Conservation (phyloP, 352 stramenopile species). For the Pythium phragmiticola region DNA sequence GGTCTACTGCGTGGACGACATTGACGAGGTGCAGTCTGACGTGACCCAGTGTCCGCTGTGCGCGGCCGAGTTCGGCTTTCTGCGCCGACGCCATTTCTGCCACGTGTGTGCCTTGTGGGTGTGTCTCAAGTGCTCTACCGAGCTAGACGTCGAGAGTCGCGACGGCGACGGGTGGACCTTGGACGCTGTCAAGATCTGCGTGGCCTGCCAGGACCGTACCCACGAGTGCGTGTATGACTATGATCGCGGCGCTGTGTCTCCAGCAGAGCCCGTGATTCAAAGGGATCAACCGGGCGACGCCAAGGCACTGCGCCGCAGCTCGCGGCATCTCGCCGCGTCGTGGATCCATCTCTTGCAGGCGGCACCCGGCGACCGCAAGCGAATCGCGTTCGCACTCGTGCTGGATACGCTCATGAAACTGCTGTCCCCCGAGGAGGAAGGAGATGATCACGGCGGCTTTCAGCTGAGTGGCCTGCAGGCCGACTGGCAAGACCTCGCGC, state of each 20-base stretch:
- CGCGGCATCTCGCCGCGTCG: background rate
- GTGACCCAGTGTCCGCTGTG: constrained; percentile 37
- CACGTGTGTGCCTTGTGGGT: constrained; percentile 51
- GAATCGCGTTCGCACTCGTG: constrained; percentile 1
- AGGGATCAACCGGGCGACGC: background rate
- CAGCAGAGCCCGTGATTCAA: background rate
- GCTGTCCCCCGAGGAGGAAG: constrained; percentile 1
- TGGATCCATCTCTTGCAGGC: constrained; percentile 5
- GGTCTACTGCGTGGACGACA: constrained; percentile 16
- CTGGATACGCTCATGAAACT: constrained; percentile 10
- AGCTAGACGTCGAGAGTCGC: constrained; percentile 45
- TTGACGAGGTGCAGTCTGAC: constrained; percentile 15
- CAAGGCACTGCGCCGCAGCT: background rate
- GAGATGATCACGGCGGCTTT: background rate
- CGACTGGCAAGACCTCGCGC: constrained; percentile 1
- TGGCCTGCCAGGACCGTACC: constrained; percentile 44
- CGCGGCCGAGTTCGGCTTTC: constrained; percentile 41
- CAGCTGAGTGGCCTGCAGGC: background rate
- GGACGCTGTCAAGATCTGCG: constrained; percentile 41
- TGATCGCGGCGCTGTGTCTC: background rate
- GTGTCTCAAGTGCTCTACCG: constrained; percentile 50
- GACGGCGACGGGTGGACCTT: constrained; percentile 34
- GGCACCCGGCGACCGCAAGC: background rate
- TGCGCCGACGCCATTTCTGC: constrained; percentile 55
- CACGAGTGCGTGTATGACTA: constrained; percentile 50